phyloP scores from a whole-genome alignment of 371 early-diverging fungal genomes.

The Choanephora cucurbitarum region DNA sequence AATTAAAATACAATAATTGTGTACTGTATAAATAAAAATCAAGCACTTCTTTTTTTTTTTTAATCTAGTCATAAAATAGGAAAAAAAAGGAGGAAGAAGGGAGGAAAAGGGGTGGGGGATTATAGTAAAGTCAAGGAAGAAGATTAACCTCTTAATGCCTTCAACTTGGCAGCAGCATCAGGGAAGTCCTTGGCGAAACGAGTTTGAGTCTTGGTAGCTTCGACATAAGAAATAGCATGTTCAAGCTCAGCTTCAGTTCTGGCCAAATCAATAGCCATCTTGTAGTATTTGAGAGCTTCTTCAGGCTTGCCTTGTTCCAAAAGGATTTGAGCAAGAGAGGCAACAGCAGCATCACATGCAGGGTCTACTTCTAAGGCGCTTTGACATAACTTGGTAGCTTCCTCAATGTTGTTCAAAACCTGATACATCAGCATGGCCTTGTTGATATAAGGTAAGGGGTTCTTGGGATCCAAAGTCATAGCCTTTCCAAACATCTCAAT shows the following conservation, averaged over 20 bases:
- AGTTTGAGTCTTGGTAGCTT: constrained; percentile 53
- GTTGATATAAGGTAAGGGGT: constrained; percentile 94
- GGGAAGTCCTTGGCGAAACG: constrained; percentile 44
- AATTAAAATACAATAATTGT: no score
- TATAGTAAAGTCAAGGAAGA: not conserved
- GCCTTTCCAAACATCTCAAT: constrained; percentile 78
- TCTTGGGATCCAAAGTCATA: constrained; percentile 66
- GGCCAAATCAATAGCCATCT: constrained; percentile 80
- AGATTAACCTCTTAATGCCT: constrained; percentile 21
- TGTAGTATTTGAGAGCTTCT: constrained; percentile 79
- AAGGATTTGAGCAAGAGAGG: constrained; percentile 86
- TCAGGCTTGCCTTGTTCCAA: constrained; percentile 83
- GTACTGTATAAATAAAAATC: no score
- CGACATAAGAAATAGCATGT: constrained; percentile 77
- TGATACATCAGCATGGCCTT: constrained; percentile 92
- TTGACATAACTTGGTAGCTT: constrained; percentile 78
- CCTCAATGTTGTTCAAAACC: constrained; percentile 70
- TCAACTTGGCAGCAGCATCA: constrained; percentile 41
- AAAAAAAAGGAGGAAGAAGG: not conserved
- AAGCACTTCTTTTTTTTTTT: not conserved
- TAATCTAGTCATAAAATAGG: not conserved
- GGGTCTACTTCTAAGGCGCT: constrained; percentile 89
- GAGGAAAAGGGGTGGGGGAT: not conserved
- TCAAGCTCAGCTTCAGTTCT: constrained; percentile 88
- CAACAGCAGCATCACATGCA: constrained; percentile 92